Evolutionary conservation across 306 rosid species (phyloP).

Genomic region (Glycine soja): DNA sequence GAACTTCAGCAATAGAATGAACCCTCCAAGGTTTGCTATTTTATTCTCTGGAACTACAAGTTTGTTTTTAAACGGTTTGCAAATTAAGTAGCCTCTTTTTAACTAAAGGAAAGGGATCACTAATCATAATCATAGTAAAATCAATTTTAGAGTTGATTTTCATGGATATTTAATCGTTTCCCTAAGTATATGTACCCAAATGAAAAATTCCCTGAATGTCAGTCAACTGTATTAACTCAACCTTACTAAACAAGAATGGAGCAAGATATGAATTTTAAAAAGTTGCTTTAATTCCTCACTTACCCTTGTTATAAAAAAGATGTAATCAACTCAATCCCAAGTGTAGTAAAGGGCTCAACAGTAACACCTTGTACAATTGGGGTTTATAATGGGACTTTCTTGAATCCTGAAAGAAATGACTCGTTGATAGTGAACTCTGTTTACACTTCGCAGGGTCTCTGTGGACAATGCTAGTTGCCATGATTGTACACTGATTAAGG

Average conservation of each 20-base stretch:
- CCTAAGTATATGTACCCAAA: neutral
- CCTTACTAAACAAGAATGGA: neutral
- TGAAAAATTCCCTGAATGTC: neutral
- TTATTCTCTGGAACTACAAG: slow-evolving; percentile 27
- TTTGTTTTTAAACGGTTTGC: neutral
- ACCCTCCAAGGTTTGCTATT: slow-evolving; percentile 75
- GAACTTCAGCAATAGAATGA: slow-evolving; percentile 79
- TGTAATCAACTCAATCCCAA: neutral
- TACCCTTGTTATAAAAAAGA: slow-evolving; percentile 9
- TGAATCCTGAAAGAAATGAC: slow-evolving; percentile 18
- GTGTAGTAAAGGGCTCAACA: no score
- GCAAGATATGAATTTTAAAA: neutral
- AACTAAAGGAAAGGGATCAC: slow-evolving; percentile 11
- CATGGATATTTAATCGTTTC: slow-evolving; percentile 6
- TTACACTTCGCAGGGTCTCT: slow-evolving; percentile 70
- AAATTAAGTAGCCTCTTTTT: slow-evolving; percentile 19
- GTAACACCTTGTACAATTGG: slow-evolving; percentile 4
- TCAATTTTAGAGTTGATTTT: neutral
- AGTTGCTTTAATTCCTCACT: slow-evolving; percentile 17
- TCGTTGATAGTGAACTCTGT: slow-evolving; percentile 40
- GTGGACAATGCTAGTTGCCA: slow-evolving; percentile 71
- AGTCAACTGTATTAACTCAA: neutral
- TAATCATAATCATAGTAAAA: neutral
- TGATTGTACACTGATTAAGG: slow-evolving; percentile 77
- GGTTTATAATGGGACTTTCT: slow-evolving; percentile 19